Evolutionary conservation across 805 yeast genomes (phyloP).

Genomic region (Candida saitoana): DNA sequence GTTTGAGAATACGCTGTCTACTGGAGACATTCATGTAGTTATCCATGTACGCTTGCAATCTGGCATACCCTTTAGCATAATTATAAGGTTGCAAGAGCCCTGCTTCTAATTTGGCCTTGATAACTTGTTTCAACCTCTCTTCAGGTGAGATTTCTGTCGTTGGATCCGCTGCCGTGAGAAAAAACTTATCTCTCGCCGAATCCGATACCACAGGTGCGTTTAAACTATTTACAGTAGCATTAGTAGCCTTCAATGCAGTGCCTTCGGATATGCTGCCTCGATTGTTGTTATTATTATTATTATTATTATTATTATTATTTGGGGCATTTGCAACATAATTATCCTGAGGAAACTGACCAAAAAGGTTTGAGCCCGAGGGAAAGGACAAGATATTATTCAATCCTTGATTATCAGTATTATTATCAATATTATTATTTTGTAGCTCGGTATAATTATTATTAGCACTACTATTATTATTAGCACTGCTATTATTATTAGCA

Average conservation of each 20-base stretch:
- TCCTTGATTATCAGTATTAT: slow-evolving; percentile 10
- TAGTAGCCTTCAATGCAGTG: slow-evolving; percentile 2
- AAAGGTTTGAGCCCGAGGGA: slow-evolving; percentile 25
- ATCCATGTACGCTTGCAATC: slow-evolving; percentile 88
- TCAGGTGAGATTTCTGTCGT: slow-evolving; percentile 92
- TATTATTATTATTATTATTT: slow-evolving; percentile 9
- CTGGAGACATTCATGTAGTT: slow-evolving; percentile 82
- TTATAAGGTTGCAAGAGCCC: slow-evolving; percentile 90
- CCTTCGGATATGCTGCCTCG: slow-evolving; percentile 5
- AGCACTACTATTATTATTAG: background rate
- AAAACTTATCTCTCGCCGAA: slow-evolving; percentile 87
- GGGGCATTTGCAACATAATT: slow-evolving; percentile 4
- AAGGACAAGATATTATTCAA: slow-evolving; percentile 23
- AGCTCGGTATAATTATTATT: no score
- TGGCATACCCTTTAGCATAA: slow-evolving; percentile 88
- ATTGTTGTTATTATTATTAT: slow-evolving; percentile 11
- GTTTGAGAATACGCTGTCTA: slow-evolving; percentile 79
- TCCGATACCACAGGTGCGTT: slow-evolving; percentile 52
- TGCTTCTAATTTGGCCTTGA: slow-evolving; percentile 90
- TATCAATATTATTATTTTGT: background rate
- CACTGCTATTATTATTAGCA: background rate
- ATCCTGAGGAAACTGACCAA: slow-evolving; percentile 13
- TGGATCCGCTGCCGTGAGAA: slow-evolving; percentile 95
- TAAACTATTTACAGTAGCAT: slow-evolving; percentile 2
- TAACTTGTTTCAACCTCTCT: slow-evolving; percentile 87